Conservation (phyloP, 106 monocot genomes). For the Chionographis japonica region DNA sequence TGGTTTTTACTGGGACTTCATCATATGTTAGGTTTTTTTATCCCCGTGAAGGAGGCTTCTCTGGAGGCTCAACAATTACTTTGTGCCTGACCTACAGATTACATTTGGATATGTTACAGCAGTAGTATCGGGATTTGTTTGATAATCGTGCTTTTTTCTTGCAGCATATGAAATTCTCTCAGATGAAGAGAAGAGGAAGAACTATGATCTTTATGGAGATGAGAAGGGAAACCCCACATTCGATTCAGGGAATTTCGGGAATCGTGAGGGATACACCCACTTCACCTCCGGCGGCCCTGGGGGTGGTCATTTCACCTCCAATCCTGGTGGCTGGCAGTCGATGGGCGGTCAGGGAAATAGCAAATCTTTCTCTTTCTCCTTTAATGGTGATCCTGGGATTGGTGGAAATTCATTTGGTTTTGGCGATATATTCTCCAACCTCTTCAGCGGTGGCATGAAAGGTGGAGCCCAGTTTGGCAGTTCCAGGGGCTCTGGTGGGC, state of each 20-base stretch:
- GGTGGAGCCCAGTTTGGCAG: conserved; percentile 30
- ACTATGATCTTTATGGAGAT: conserved; percentile 92
- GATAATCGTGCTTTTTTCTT: background rate
- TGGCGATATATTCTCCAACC: conserved; percentile 63
- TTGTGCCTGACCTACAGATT: background rate
- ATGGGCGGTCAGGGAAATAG: conserved; percentile 57
- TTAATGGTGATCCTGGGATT: conserved; percentile 43
- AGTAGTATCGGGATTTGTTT: too few species aligned
- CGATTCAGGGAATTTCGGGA: conserved; percentile 55
- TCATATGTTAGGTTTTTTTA: too few species aligned
- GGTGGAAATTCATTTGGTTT: conserved; percentile 57
- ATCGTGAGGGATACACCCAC: conserved; percentile 54
- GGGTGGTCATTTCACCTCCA: conserved; percentile 33
- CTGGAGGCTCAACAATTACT: background rate
- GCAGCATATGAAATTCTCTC: conserved; percentile 96
- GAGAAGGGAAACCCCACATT: conserved; percentile 60
- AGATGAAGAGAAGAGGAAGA: conserved; percentile 95
- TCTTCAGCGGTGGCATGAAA: conserved; percentile 55
- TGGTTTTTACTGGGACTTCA: too few species aligned
- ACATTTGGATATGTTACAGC: background rate
- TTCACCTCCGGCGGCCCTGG: conserved; percentile 54
- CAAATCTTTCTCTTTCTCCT: conserved; percentile 76
- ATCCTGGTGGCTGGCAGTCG: conserved; percentile 54
- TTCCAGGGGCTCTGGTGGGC: conserved; percentile 27
- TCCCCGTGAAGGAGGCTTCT: too few species aligned